These are phyloP conservation scores for Trichosporon sp. DNA, from an alignment of 1,284 basidiomycete species.

Conservation along the genomic window DNA sequence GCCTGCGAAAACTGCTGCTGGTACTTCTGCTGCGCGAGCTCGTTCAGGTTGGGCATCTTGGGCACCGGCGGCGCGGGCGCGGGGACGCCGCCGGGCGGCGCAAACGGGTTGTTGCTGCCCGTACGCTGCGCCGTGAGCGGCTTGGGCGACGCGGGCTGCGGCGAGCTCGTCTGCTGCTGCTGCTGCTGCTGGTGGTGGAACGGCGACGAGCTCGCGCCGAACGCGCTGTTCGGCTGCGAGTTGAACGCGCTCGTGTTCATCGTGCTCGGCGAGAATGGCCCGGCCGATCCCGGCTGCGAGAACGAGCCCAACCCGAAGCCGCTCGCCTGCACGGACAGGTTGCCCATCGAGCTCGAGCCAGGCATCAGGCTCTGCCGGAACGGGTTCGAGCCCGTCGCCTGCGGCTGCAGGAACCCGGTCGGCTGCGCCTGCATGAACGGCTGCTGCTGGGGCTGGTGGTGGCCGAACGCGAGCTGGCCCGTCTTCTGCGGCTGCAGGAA, in stretches of 20 bases:
- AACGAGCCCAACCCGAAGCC: neutral
- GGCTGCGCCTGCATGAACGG: slow-evolving; percentile 51
- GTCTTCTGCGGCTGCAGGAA: slow-evolving; percentile 67
- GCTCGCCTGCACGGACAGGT: neutral
- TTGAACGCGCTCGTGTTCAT: neutral
- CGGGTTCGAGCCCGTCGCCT: slow-evolving; percentile 57
- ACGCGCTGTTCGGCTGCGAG: slow-evolving; percentile 19
- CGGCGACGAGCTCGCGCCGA: slow-evolving; percentile 40
- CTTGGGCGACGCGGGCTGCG: slow-evolving; percentile 50
- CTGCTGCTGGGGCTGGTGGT: slow-evolving; percentile 30
- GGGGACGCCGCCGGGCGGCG: slow-evolving; percentile 58
- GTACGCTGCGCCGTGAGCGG: slow-evolving; percentile 82
- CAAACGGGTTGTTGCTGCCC: slow-evolving; percentile 92
- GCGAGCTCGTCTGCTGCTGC: slow-evolving; percentile 6
- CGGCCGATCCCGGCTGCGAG: slow-evolving; percentile 10
- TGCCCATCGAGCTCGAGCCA: neutral
- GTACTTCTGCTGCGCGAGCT: slow-evolving; percentile 60
- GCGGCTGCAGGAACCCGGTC: slow-evolving; percentile 52
- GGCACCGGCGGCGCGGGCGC: slow-evolving; percentile 59
- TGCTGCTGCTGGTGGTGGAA: slow-evolving; percentile 4
- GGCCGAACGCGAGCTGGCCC: slow-evolving; percentile 66
- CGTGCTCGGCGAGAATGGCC: slow-evolving; percentile 30
- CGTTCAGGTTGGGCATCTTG: slow-evolving; percentile 72
- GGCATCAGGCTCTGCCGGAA: slow-evolving; percentile 56
- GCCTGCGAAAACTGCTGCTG: slow-evolving; percentile 18